Evolutionary conservation across 768 basidiomycete species (phyloP), one percentile per base, ranked within the genome.

Genomic region (Mycena vulgaris): DNA sequence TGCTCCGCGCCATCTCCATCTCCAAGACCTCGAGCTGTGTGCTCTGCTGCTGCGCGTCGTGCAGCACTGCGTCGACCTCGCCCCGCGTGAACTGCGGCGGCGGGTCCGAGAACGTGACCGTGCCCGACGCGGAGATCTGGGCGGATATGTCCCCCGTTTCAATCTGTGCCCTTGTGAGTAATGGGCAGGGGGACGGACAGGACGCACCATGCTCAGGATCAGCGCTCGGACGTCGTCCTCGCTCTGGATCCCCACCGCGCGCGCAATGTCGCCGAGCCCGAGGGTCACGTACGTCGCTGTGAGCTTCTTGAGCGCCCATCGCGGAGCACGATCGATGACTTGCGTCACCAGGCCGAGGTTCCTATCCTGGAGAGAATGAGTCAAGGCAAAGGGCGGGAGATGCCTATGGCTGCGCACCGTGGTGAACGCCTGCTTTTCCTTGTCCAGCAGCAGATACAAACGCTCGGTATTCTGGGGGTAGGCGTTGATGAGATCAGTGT

Each of bases 271-370:
- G 0, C 85, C 80, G 10, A 96, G 80, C 39, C 91, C 87, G 19
- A 95, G 88, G 0, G 93, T 94, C 45, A 95, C 85, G 75, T 95
- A 97, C 2, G 95, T 95, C 58, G 88, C 88, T 0, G 93, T 96
- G 65, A 96, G 88, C 77, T 90, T 93, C 80, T 89, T 90, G 73
- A 96, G 88, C 55, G 89, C 83, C 90, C 95, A 95, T 23, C 92
- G 85, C 0, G 94, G 92, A 0, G 93, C 91, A 19, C 89, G 89
- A 7, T 88, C 87, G 30, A 95, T 81, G 2, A 89, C 92, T 69
- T 91, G 90, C 40, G 83, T 78, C 39, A 95, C 79, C 35, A 97
- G 83, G 9, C 95, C 95, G 2, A 89, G 47, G 63, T 92, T 96
- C 63, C 87, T 88, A 47, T 97, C 95, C 89, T 94, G 68, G 59